Percentiles rank a stretch among this genome's conserved stretches.
Evolutionary conservation across 257 asterid genomes (phyloP).

Genomic region (Hygrophila difformis): DNA sequence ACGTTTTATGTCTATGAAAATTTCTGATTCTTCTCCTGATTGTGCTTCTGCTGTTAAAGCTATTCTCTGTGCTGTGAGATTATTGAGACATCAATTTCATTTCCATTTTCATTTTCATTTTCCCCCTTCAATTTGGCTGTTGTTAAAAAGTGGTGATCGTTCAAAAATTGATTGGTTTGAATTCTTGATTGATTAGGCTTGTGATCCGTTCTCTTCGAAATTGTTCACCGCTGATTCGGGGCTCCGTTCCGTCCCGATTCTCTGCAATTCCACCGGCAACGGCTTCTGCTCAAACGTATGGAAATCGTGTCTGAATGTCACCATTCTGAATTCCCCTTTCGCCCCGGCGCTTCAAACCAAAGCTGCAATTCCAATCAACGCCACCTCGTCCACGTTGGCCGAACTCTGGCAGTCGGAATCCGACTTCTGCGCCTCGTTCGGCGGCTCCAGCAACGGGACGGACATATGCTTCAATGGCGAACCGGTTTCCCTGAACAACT

Average conservation of each 20-base stretch:
- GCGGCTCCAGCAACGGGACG: slow-evolving; percentile 31
- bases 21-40: slow-evolving; percentile 40
- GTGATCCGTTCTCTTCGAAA: slow-evolving; percentile 83
- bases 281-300: slow-evolving; percentile 69
- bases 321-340: slow-evolving; percentile 66
- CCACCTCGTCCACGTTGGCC: slow-evolving; percentile 38
- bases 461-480: no score
- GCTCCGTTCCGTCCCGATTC: slow-evolving; percentile 55
- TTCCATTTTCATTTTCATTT: no score
- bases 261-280: slow-evolving; percentile 53
- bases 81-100: no score
- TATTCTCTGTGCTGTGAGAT: slow-evolving; percentile 77
- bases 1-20: slow-evolving; percentile 55
- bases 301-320: slow-evolving; percentile 55
- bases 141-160: no score
- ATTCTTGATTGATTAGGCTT: slow-evolving; percentile 34
- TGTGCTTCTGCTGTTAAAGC: slow-evolving; percentile 79
- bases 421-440: slow-evolving; percentile 71
- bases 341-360: slow-evolving; percentile 68
- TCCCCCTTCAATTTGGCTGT: no score
- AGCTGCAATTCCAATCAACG: slow-evolving; percentile 37
- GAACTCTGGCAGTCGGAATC: slow-evolving; percentile 80
- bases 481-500: no score
- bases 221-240: slow-evolving; percentile 40
- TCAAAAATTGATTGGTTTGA: background rate